Conservation (phyloP, 2,329 filamentous ascomycete species). For the Aspergillus texensis region DNA sequence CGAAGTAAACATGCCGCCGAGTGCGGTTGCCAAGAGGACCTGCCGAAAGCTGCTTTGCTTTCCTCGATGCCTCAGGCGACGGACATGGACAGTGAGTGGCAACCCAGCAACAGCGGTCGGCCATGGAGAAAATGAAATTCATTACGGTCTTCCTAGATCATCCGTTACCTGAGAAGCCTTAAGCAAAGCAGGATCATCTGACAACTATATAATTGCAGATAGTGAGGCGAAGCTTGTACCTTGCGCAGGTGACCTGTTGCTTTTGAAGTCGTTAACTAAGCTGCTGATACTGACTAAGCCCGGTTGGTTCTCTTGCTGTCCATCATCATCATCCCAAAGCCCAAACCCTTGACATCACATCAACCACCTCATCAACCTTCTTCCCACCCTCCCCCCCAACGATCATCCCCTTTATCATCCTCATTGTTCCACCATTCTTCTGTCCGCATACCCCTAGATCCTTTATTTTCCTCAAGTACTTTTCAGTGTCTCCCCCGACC, state of each 20-base stretch:
- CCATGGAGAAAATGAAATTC: background rate
- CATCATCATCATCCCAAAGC: constrained; percentile 25
- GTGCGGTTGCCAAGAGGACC: constrained; percentile 8
- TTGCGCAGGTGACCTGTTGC: constrained; percentile 19
- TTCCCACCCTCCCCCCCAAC: constrained; percentile 12
- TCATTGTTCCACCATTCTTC: constrained; percentile 25
- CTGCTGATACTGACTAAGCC: constrained; percentile 38
- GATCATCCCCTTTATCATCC: constrained; percentile 2
- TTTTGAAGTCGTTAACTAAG: constrained; percentile 21
- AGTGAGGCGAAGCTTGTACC: background rate
- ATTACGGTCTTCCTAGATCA: background rate
- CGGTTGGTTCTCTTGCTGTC: constrained; percentile 32
- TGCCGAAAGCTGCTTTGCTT: background rate
- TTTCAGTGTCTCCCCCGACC: constrained; percentile 17
- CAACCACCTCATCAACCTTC: constrained; percentile 32
- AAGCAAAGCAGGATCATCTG: background rate
- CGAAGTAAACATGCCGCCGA: background rate
- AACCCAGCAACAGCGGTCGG: background rate
- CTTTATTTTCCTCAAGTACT: constrained; percentile 14
- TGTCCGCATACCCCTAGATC: constrained; percentile 13
- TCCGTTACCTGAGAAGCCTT: background rate
- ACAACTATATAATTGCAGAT: background rate
- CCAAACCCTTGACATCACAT: constrained; percentile 43
- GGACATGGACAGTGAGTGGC: background rate
- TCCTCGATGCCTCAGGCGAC: constrained; percentile 8